Percentiles rank a stretch among this genome's conserved stretches.
These are phyloP conservation scores for Boehmeria nivea DNA, from an alignment of 306 rosid genomes.

Conservation along the genomic window DNA sequence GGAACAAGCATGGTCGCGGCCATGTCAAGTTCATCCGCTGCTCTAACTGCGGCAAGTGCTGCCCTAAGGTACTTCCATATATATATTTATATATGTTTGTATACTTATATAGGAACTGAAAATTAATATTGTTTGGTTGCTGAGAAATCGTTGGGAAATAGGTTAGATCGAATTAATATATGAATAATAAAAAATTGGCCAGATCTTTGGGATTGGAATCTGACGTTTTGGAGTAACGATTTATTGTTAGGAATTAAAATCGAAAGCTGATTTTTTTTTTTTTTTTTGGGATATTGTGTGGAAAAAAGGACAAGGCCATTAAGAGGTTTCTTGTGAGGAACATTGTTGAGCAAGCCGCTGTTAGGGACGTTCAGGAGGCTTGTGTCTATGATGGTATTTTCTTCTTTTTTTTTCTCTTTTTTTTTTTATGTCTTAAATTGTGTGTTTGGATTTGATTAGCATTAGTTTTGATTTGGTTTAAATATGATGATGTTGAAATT, in stretches of 20 bases:
- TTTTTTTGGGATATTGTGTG: background rate
- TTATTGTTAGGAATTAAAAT: background rate
- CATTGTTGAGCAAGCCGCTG: slow-evolving; percentile 98
- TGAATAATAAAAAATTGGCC: no score
- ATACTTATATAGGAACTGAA: no score
- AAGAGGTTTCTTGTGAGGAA: slow-evolving; percentile 87
- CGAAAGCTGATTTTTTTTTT: slow-evolving; percentile 2
- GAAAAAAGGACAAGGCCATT: slow-evolving; percentile 65
- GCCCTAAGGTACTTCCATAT: slow-evolving; percentile 63
- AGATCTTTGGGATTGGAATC: background rate
- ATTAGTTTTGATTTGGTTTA: no score
- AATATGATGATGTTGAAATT: background rate
- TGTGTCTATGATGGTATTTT: slow-evolving; percentile 77
- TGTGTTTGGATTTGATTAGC: background rate
- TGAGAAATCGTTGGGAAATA: no score
- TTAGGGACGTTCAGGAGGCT: slow-evolving; percentile 94
- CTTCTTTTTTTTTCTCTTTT: background rate
- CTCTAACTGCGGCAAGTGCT: slow-evolving; percentile 95
- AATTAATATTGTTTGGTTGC: no score
- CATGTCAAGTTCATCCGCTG: slow-evolving; percentile 83
- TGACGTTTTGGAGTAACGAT: background rate
- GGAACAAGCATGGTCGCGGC: slow-evolving; percentile 89
- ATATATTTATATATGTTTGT: no score
- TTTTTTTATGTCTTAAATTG: background rate
- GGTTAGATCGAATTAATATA: no score